Percentiles rank a stretch among this genome's conserved stretches.
Evolutionary conservation across 2,329 filamentous ascomycete genomes (phyloP).

Genomic region (Penicillium italicum): DNA sequence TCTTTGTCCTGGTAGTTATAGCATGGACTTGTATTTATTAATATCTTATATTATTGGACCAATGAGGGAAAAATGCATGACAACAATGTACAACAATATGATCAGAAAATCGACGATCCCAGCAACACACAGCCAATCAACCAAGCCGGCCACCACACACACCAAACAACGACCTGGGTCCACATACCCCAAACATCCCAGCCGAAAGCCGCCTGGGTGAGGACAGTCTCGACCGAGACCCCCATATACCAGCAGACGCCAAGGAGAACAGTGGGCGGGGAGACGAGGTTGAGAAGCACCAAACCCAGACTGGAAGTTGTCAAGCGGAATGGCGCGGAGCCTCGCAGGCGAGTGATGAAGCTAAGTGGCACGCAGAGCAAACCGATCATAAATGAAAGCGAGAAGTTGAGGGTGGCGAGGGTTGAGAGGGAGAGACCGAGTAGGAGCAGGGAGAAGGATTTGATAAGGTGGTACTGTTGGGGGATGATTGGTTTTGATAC

Average conservation of each 20-base stretch:
- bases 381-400: constrained; percentile 79
- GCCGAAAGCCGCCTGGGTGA: constrained; percentile 74
- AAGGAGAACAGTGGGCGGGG: constrained; percentile 57
- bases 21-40: constrained; percentile 1
- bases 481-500: constrained; percentile 51
- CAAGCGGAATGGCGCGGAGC: constrained; percentile 21
- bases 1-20: not conserved
- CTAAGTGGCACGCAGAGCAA: constrained; percentile 72
- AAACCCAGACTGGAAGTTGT: constrained; percentile 41
- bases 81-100: not conserved
- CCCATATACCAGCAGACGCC: constrained; percentile 48
- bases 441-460: constrained; percentile 87
- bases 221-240: constrained; percentile 53
- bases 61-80: not conserved
- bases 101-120: constrained; percentile 34
- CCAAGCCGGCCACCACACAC: constrained; percentile 95
- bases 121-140: constrained; percentile 52
- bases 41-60: not conserved
- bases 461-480: constrained; percentile 74
- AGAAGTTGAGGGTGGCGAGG: constrained; percentile 94
- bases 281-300: constrained; percentile 56
- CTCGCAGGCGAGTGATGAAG: constrained; percentile 53
- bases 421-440: constrained; percentile 89
- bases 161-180: constrained; percentile 86
- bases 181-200: constrained; percentile 90